Evolutionary conservation across 805 yeast species (phyloP), one percentile per base, ranked within the genome.

Genomic region (Myxozyma nipponensis): DNA sequence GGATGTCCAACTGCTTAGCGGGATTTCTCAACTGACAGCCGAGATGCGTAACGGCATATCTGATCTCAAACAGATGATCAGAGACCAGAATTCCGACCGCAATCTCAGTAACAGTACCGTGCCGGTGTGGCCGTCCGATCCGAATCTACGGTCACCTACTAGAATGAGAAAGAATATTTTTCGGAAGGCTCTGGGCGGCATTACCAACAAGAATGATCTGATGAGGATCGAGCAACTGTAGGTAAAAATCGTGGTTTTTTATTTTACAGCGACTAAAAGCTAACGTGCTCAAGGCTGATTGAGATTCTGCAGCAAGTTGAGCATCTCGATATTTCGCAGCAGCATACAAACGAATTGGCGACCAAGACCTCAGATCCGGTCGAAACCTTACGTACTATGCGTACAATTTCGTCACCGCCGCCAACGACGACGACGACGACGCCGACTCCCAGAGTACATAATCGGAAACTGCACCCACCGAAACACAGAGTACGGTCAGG

Each of bases 271-370:
- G 7, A 28, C 7, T 13, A 28, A 28, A 13, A 25, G 4, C 17
- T 46, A 50, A 19, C 44, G 49, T 9, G 17, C n/a, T n/a, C n/a
- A n/a, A n/a, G n/a, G n/a, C n/a, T n/a, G n/a, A n/a, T 42, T n/a
- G 47, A 50, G 41, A 47, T 53, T 30, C 24, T 53, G 41, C 21
- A 42, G 1, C 49, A 48, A 17, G 41, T 53, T 10, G 57, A 53
- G 18, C 42, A 50, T 36, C 3, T 34, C 4, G 54, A 51, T 6
- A 39, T 35, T 13, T 13, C 38, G 6, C 38, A 17, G 15, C 38
- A 13, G 32, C 7, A 28, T 28, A 28, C 32, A 7, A 28, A 28
- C n/a, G n/a, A n/a, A n/a, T n/a, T n/a, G n/a, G n/a, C n/a, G n/a
- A n/a, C n/a, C n/a, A n/a, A n/a, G n/a, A n/a, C n/a, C n/a, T n/a